Evolutionary conservation across 768 basidiomycete genomes (phyloP).

Genomic region (Termitomyces sp.): DNA sequence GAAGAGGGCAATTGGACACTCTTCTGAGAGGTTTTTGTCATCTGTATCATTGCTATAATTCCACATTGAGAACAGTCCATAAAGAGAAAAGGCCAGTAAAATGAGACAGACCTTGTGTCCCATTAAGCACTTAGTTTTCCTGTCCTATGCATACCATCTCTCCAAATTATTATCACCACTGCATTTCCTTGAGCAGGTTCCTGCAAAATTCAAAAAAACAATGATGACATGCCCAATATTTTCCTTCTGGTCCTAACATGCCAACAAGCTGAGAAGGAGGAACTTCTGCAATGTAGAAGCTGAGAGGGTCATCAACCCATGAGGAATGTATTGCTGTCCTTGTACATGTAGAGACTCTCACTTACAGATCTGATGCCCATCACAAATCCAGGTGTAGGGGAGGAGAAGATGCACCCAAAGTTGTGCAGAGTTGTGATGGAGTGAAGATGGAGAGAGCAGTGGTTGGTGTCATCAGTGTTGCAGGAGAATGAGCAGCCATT

Average conservation of each 20-base stretch:
- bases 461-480: constrained; percentile 46
- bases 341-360: constrained; percentile 59
- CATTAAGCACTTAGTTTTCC: constrained; percentile 79
- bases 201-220: constrained; percentile 81
- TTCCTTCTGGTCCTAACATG: constrained; percentile 52
- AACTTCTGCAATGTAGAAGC: constrained; percentile 98
- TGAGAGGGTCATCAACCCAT: constrained; percentile 84
- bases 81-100: not conserved
- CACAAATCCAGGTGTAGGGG: constrained; percentile 88
- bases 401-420: constrained; percentile 91
- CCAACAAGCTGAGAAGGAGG: constrained; percentile 76
- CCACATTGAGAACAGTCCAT: not conserved
- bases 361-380: constrained; percentile 98
- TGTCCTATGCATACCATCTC: constrained; percentile 77
- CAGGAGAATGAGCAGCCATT: constrained; percentile 65
- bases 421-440: constrained; percentile 94
- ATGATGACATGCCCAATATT: constrained; percentile 60
- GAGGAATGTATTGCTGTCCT: constrained; percentile 90
- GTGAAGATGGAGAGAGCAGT: constrained; percentile 86
- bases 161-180: constrained; percentile 70
- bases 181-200: constrained; percentile 68
- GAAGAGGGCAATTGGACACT: no score
- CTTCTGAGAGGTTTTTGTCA: constrained; percentile 80
- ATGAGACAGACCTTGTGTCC: constrained; percentile 72
- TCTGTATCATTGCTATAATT: constrained; percentile 83